Base-by-base conservation (phyloP, 257 asterid species). In the Asclepias syriaca region DNA sequence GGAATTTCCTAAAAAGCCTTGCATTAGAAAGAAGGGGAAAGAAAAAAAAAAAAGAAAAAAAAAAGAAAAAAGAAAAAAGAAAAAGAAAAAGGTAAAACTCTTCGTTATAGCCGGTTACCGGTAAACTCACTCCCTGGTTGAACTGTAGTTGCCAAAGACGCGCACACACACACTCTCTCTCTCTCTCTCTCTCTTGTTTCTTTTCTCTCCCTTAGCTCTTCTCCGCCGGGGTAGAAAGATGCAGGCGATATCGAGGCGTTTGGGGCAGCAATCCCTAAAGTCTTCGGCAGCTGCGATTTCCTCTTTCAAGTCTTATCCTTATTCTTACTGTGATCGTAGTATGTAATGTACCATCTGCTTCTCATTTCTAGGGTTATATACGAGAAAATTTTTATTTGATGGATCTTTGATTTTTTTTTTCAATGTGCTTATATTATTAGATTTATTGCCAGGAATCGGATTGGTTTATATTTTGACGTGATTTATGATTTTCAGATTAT, bases 241-340 rank as follows among this genome's bases (percentile, higher is more conserved):
- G 97, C 96, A 85, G 78, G 78, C 86, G 51, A 63, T 87, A 2
- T 73, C 87, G 80, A 85, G 90, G 81, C 86, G 90, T 69, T 53
- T 85, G 72, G 84, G 85, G 74, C 81, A 78, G 55, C 93, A 77
- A 61, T 83, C 75, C 72, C 61, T 77, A 57, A 75, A 75, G 59
- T 83, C 80, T 27, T 78, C 76, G 5, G 22, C 68, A 16, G 73
- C 84, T 49, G 67, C 83, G 39, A 70, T 87, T 77, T 86, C 79
- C 45, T 74, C 85, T 54, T 65, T 79, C 71, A 80, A 80, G 68
- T 87, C 90, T 57, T 86, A 89, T 27, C 65, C 77, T 69, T 77
- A 72, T 68, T 83, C 81, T 58, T 72, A 65, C 7, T 66, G 81
- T 29, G 89, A 86, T 84, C 89, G 79, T 54, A 85, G 94, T 87